These are phyloP conservation scores for Zhuliangozyma parablackwelliae DNA, from an alignment of 1,139 yeast species.

Conservation along the genomic window DNA sequence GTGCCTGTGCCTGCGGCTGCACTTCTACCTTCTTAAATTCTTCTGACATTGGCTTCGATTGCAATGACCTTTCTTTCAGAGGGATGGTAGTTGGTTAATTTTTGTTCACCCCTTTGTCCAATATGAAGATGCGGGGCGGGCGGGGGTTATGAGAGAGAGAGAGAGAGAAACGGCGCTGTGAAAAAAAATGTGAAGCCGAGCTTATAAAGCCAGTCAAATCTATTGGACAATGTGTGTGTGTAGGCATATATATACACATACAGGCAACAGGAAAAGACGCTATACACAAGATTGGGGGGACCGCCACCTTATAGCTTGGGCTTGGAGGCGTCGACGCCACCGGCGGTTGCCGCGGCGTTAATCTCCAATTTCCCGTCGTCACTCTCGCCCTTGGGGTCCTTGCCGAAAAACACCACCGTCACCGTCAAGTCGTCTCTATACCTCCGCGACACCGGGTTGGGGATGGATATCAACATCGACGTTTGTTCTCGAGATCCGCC, in stretches of 20 bases:
- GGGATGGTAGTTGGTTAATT: no score
- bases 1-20: neutral
- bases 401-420: conserved; percentile 89
- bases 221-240: neutral
- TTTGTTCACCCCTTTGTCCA: no score
- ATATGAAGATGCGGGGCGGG: neutral
- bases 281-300: neutral
- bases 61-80: no score
- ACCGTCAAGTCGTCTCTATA: conserved; percentile 96
- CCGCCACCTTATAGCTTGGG: conserved; percentile 43
- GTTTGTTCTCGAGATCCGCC: conserved; percentile 88
- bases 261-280: neutral
- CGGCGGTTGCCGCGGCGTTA: conserved; percentile 56
- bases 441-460: conserved; percentile 87
- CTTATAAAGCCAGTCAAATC: neutral
- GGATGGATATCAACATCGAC: conserved; percentile 83
- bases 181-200: neutral
- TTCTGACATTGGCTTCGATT: conserved; percentile 2
- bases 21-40: neutral
- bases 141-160: no score
- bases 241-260: no score
- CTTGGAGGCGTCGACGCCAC: conserved; percentile 44
- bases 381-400: conserved; percentile 37
- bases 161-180: no score
- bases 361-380: conserved; percentile 50